Evolutionary conservation across 371 early-diverging fungal genomes (phyloP).

Genomic region (Circinella umbellata): DNA sequence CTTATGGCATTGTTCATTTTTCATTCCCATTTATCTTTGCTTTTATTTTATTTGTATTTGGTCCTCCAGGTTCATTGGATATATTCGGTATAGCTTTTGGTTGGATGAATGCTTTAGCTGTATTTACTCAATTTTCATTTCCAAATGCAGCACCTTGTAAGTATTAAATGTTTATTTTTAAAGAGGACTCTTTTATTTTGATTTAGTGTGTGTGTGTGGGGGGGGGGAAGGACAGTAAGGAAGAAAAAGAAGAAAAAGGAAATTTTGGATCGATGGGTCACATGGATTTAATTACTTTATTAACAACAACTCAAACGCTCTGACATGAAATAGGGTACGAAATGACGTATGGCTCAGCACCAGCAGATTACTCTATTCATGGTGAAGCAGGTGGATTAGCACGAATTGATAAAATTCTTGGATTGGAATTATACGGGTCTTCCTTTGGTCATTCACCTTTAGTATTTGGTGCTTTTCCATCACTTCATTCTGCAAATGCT

Average conservation of each 20-base stretch:
- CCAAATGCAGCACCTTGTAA: slow-evolving; percentile 83
- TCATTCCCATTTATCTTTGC: slow-evolving; percentile 64
- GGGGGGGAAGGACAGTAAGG: no score
- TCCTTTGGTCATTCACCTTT: slow-evolving; percentile 76
- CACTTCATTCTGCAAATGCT: slow-evolving; percentile 76
- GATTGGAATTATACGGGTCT: slow-evolving; percentile 64
- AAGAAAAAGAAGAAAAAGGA: not conserved
- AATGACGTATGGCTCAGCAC: slow-evolving; percentile 58
- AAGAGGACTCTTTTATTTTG: not conserved
- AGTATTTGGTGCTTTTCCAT: slow-evolving; percentile 81
- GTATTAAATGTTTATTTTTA: slow-evolving; percentile 17
- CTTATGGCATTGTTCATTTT: slow-evolving; percentile 77
- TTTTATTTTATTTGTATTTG: slow-evolving; percentile 49
- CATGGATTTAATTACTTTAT: not conserved
- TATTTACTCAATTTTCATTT: slow-evolving; percentile 69
- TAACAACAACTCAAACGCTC: no score
- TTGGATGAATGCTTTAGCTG: slow-evolving; percentile 72
- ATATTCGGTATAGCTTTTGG: slow-evolving; percentile 70
- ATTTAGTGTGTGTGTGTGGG: not conserved
- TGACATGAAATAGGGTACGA: slow-evolving; percentile 58
- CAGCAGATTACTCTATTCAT: slow-evolving; percentile 72
- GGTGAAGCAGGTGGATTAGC: slow-evolving; percentile 76
- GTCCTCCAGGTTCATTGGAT: slow-evolving; percentile 57
- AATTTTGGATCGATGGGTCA: not conserved
- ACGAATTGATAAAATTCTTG: slow-evolving; percentile 72